Conservation (phyloP, 768 basidiomycete species). For the Boletus bicolor region DNA sequence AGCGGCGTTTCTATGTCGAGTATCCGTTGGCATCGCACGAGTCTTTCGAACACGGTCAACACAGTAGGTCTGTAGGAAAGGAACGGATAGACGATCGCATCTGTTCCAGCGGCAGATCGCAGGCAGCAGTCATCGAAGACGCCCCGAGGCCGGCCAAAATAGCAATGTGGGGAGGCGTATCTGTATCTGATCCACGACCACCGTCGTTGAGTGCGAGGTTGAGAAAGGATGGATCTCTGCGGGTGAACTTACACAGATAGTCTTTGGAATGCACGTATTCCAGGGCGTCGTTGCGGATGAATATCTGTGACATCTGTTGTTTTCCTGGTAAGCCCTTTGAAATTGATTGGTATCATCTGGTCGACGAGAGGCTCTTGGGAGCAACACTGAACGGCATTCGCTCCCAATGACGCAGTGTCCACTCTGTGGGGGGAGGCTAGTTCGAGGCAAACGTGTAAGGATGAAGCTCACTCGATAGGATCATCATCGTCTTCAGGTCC, state of each 20-base stretch:
- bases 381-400: neutral
- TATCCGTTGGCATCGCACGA: neutral
- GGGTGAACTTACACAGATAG: neutral
- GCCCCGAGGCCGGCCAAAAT: neutral
- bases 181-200: no score
- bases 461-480: neutral
- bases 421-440: neutral
- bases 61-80: neutral
- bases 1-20: neutral
- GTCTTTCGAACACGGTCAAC: neutral
- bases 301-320: conserved; percentile 2
- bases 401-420: neutral
- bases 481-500: neutral
- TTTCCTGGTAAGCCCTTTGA: neutral
- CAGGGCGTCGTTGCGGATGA: conserved; percentile 1
- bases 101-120: neutral
- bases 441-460: neutral
- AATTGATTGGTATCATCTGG: conserved; percentile 8
- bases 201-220: neutral
- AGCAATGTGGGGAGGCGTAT: neutral
- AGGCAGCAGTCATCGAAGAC: neutral
- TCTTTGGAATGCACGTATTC: neutral
- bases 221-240: neutral
- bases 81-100: neutral
- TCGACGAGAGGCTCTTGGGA: neutral